phyloP scores from a whole-genome alignment of 495 filamentous ascomycete genomes.

The Penicillium arizonense region DNA sequence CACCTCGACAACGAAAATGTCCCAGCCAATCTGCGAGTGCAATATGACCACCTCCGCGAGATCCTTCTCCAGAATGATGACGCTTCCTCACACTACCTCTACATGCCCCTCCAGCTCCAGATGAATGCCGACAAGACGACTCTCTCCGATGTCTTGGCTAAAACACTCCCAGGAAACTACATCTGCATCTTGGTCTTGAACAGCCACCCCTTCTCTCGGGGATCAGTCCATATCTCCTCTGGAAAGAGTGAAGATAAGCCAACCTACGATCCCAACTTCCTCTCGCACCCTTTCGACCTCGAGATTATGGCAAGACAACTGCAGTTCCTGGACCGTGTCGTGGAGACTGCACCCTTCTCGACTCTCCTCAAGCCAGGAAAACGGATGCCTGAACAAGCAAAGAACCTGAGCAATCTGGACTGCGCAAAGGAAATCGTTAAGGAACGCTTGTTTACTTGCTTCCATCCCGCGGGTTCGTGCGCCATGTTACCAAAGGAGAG shows the following conservation, averaged over 20 bases:
- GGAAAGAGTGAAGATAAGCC: slow-evolving; percentile 9
- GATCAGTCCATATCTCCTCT: slow-evolving; percentile 13
- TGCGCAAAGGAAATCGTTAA: slow-evolving; percentile 18
- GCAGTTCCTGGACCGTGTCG: slow-evolving; percentile 8
- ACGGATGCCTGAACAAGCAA: slow-evolving; percentile 5
- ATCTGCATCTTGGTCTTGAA: slow-evolving; percentile 16
- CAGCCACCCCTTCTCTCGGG: slow-evolving; percentile 15
- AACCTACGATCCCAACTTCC: slow-evolving; percentile 7
- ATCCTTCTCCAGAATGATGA: slow-evolving; percentile 28
- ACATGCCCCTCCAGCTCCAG: slow-evolving; percentile 34
- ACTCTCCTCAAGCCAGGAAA: slow-evolving; percentile 10
- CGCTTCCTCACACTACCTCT: slow-evolving; percentile 35
- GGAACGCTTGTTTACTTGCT: slow-evolving; percentile 15
- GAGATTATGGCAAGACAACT: slow-evolving; percentile 43
- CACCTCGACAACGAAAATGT: slow-evolving; percentile 16
- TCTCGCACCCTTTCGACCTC: slow-evolving; percentile 31
- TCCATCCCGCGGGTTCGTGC: slow-evolving; percentile 22
- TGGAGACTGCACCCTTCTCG: slow-evolving; percentile 6
- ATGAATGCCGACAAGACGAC: slow-evolving; percentile 29
- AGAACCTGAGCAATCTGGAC: slow-evolving; percentile 17
- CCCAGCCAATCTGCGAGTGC: slow-evolving; percentile 11
- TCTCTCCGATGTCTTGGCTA: slow-evolving; percentile 27
- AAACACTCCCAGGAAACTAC: slow-evolving; percentile 11
- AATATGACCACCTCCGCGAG: slow-evolving; percentile 28
- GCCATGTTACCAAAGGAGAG: slow-evolving; percentile 50